Base-by-base conservation (phyloP, 305 asterid species). In the Stenogyne calaminthoides region DNA sequence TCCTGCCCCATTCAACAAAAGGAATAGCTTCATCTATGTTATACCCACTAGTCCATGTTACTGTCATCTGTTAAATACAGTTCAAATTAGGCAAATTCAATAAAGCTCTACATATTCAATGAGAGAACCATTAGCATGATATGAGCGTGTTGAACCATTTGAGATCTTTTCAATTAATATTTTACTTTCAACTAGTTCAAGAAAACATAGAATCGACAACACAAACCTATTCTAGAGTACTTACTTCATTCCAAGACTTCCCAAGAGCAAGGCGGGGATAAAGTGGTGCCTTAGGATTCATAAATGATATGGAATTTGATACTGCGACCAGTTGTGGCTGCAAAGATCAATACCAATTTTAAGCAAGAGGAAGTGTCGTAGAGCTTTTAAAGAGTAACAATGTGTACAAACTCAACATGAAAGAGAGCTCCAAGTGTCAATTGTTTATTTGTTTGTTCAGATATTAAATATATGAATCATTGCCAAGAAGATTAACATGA, bases 41-140 rank as follows among this genome's bases (percentile, higher is more conserved):
- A 78, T 93, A 91, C 19, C 97, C 98, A 80, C 98, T 93, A 69
- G 98, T 93, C 98, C 98, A 93, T 36, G 98, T 91, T 32, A 93
- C 82, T n/a, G 98, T 88, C 97, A 93, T 93, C 98, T 93, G 85
- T 69, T 79, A 72, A 68, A 60, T 5, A n/a, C 58, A 34, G 69
- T 85, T 81, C 88, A 20, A 67, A 52, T 42, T 19, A 25, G 36
- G 58, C 2, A 51, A 25, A 36, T 52, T 11, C 39, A 49, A 37
- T 25, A 16, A 18, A 49, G 36, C 15, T 61, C 12, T 44, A 42
- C 14, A 39, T 36, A 22, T 42, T 7, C 55, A 56, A 52, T 18
- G 8, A 56, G 19, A 16, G 34, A 20, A 49, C 64, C n/a, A 12
- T 54, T 18, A 25, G 22, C 58, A 58, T 56, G 36, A 19, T 27